These are phyloP conservation scores for Pythium vanterpoolii DNA, from an alignment of 352 stramenopile genomes.

Conservation along the genomic window DNA sequence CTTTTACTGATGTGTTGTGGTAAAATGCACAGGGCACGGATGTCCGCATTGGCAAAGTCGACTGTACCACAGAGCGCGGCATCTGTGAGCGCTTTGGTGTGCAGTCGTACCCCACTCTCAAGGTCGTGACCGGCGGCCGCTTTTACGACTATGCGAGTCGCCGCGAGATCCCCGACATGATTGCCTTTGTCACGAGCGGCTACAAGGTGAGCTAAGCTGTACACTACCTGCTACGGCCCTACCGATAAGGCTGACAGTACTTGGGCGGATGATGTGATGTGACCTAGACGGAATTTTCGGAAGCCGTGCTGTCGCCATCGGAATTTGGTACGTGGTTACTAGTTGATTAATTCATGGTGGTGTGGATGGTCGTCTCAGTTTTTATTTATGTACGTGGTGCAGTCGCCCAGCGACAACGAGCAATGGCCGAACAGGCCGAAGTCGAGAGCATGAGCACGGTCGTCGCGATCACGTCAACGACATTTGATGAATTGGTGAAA, in stretches of 20 bases:
- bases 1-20: no score
- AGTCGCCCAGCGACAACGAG: constrained; percentile 14
- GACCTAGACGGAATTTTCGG: constrained; percentile 36
- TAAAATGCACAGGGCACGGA: constrained; percentile 23
- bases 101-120: constrained; percentile 79
- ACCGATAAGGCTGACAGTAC: not conserved
- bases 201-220: constrained; percentile 49
- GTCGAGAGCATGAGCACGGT: constrained; percentile 26
- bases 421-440: constrained; percentile 27
- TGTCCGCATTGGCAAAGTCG: constrained; percentile 63
- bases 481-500: constrained; percentile 43
- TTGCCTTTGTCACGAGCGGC: constrained; percentile 46
- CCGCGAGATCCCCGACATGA: constrained; percentile 54
- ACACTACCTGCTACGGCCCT: not conserved
- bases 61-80: constrained; percentile 71
- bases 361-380: not conserved
- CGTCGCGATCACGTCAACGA: constrained; percentile 23
- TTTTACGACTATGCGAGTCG: constrained; percentile 72
- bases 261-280: not conserved
- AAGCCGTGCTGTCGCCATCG: constrained; percentile 47
- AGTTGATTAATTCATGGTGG: not conserved
- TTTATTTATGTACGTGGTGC: not conserved
- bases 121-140: constrained; percentile 54
- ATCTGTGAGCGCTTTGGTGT: constrained; percentile 81
- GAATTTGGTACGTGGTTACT: constrained; percentile 48